phyloP scores from a whole-genome alignment of 2,329 filamentous ascomycete genomes.

The Epicoccum sorghinum region DNA sequence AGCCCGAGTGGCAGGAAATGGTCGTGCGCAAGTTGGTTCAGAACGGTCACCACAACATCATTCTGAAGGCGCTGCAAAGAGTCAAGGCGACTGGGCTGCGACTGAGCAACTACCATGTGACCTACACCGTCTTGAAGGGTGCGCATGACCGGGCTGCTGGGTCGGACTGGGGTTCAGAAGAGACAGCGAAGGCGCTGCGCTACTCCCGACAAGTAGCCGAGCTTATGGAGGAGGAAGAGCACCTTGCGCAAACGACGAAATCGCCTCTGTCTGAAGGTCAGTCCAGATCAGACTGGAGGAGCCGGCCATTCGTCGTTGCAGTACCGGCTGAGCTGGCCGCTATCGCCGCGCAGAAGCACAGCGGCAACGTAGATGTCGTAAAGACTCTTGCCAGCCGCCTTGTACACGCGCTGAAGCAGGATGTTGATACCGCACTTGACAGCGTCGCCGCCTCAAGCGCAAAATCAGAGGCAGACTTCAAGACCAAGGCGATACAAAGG shows the following conservation, averaged over 20 bases:
- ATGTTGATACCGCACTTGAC: constrained; percentile 23
- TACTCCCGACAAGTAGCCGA: constrained; percentile 48
- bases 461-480: constrained; percentile 19
- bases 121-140: constrained; percentile 43
- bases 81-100: constrained; percentile 32
- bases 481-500: neutral
- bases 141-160: constrained; percentile 43
- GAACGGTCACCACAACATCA: constrained; percentile 33
- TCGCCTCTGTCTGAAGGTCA: constrained; percentile 16
- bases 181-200: constrained; percentile 47
- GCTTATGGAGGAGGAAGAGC: constrained; percentile 50
- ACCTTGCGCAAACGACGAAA: constrained; percentile 33
- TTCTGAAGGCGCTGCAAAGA: constrained; percentile 40
- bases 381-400: constrained; percentile 49
- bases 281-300: constrained; percentile 33
- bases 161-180: constrained; percentile 45
- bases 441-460: constrained; percentile 1
- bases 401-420: constrained; percentile 41
- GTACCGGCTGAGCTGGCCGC: constrained; percentile 53
- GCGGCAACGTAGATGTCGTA: constrained; percentile 49
- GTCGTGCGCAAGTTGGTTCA: constrained; percentile 28
- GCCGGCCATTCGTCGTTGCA: constrained; percentile 49
- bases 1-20: constrained; percentile 19
- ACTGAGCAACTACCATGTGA: constrained; percentile 30
- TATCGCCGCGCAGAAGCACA: constrained; percentile 45